phyloP scores from a whole-genome alignment of 345 rosid genomes.

The Hibiscus syriacus region DNA sequence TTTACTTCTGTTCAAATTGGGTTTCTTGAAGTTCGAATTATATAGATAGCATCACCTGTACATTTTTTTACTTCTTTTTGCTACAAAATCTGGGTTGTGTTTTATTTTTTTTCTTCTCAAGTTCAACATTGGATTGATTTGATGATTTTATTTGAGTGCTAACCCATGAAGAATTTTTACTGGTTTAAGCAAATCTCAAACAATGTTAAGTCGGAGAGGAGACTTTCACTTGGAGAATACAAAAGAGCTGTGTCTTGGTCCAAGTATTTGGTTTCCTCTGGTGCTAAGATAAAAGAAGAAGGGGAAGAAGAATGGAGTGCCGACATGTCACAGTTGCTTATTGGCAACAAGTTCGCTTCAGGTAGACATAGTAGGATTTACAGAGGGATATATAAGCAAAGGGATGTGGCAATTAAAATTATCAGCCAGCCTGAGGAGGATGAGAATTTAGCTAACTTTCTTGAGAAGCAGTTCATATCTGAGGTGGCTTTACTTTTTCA shows the following conservation, averaged over 20 bases:
- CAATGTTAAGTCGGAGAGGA: constrained; percentile 43
- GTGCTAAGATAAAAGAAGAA: constrained; percentile 64
- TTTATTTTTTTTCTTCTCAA: neutral
- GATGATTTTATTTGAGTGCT: constrained; percentile 24
- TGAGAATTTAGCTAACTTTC: constrained; percentile 45
- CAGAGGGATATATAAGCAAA: constrained; percentile 62
- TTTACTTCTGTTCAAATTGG: neutral
- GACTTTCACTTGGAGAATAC: constrained; percentile 66
- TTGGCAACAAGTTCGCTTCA: constrained; percentile 64
- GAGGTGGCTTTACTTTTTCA: constrained; percentile 63
- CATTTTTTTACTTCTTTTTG: too few species aligned
- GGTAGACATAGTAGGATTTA: constrained; percentile 80
- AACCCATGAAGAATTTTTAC: constrained; percentile 51
- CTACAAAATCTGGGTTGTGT: neutral
- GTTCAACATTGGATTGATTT: constrained; percentile 21
- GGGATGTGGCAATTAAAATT: constrained; percentile 70
- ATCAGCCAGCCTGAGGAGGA: constrained; percentile 75
- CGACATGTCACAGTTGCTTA: constrained; percentile 67
- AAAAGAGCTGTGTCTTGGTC: constrained; percentile 70
- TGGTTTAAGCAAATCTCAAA: constrained; percentile 53
- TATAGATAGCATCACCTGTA: too few species aligned
- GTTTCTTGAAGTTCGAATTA: neutral
- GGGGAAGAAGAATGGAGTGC: constrained; percentile 73
- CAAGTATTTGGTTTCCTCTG: constrained; percentile 68
- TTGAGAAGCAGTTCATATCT: constrained; percentile 66